These are phyloP conservation scores for Acanthamoeba sp. DNA, from an alignment of 208 protist species.

Conservation along the genomic window DNA sequence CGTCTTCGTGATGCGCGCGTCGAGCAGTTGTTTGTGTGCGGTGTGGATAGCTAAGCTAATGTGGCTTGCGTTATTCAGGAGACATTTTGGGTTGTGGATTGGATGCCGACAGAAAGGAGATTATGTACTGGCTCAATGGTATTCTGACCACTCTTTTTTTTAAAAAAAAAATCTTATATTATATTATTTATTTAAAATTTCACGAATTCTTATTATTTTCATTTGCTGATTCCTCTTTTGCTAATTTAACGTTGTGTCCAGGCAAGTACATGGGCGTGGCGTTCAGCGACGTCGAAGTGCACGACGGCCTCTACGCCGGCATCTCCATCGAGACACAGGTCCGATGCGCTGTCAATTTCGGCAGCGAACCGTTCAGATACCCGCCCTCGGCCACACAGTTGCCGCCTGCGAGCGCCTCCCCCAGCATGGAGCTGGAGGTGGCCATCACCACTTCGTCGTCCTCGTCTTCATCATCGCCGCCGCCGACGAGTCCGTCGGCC, in stretches of 20 bases:
- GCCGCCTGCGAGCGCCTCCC: no score
- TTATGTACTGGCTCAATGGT: slow-evolving; percentile 71
- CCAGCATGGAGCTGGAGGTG: no score
- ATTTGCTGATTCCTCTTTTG: no score
- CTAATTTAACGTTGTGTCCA: not conserved
- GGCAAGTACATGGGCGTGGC: slow-evolving; percentile 52
- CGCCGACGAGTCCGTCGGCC: not conserved
- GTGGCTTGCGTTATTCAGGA: not conserved
- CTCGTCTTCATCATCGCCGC: not conserved
- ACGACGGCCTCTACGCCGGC: slow-evolving; percentile 51
- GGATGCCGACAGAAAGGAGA: not conserved
- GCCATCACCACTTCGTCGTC: not conserved
- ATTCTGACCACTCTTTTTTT: not conserved
- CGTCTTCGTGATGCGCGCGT: not conserved
- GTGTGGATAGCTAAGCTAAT: not conserved
- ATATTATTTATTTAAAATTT: not conserved
- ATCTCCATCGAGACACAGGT: slow-evolving; percentile 47
- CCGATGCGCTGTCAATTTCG: slow-evolving; percentile 45
- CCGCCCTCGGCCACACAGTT: not conserved
- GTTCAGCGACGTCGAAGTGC: slow-evolving; percentile 20
- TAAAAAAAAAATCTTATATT: not conserved
- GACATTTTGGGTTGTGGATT: slow-evolving; percentile 37
- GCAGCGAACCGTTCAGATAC: slow-evolving; percentile 20
- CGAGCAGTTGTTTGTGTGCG: not conserved
- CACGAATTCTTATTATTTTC: not conserved